Evolutionary conservation across 495 filamentous ascomycete species (phyloP).

Genomic region (Penicillium riverlandense): DNA sequence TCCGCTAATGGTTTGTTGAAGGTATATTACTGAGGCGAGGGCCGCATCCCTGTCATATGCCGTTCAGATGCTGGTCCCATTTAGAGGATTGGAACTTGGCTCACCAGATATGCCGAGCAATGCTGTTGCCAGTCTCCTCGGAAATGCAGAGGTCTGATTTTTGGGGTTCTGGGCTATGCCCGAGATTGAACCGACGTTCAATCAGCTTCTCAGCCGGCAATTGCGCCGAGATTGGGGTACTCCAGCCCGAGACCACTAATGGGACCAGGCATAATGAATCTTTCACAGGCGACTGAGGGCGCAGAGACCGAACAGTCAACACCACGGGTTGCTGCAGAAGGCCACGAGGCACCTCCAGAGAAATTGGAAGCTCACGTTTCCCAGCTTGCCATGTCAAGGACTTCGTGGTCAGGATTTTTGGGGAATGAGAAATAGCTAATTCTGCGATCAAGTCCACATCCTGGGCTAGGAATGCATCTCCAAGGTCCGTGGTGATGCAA

Average conservation of each 20-base stretch:
- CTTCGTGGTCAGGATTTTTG: conserved; percentile 21
- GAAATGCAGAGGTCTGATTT: conserved; percentile 43
- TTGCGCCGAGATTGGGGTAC: conserved; percentile 36
- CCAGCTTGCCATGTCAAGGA: conserved; percentile 45
- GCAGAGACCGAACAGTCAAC: conserved; percentile 10
- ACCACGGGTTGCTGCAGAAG: conserved; percentile 14
- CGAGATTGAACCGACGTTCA: conserved; percentile 42
- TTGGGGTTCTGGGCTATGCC: conserved; percentile 4
- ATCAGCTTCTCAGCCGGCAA: conserved; percentile 41
- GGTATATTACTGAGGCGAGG: conserved; percentile 45
- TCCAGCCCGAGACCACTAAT: conserved; percentile 50
- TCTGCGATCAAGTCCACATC: conserved; percentile 49
- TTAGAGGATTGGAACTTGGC: conserved; percentile 12
- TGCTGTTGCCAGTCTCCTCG: conserved; percentile 93
- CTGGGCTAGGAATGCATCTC: conserved; percentile 73
- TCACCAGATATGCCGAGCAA: conserved; percentile 92
- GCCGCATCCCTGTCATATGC: conserved; percentile 56
- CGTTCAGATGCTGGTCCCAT: conserved; percentile 4
- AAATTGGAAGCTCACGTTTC: conserved; percentile 42
- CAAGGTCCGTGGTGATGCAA: conserved; percentile 85
- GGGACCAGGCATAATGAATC: conserved; percentile 7
- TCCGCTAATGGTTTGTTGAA: conserved; percentile 19
- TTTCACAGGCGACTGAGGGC: not conserved
- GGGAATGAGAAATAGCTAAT: conserved; percentile 25
- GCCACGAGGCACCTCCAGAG: conserved; percentile 21